Percentiles rank a stretch among this genome's conserved stretches.
phyloP scores from a whole-genome alignment of 2,329 filamentous ascomycete genomes.

The Aspergillus phoenicis region DNA sequence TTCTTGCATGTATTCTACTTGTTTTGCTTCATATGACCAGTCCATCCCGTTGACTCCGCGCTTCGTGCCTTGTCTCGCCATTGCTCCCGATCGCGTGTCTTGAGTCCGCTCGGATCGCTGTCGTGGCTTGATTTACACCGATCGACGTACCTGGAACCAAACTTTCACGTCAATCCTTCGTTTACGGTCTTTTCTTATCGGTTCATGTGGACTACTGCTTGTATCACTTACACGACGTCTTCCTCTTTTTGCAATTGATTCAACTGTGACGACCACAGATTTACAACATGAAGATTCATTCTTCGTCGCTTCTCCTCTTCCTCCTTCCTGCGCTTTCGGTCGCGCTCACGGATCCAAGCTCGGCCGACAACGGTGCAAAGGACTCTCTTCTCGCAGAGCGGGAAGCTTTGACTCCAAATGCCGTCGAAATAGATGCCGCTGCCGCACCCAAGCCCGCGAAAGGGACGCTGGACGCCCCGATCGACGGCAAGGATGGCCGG shows the following conservation, averaged over 20 bases:
- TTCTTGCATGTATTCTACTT: background rate
- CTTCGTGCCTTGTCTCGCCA: background rate
- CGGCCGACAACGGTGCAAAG: constrained; percentile 18
- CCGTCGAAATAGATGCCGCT: constrained; percentile 22
- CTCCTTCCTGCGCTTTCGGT: constrained; percentile 39
- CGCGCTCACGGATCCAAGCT: constrained; percentile 24
- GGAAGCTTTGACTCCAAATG: constrained; percentile 14
- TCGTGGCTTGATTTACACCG: constrained; percentile 19
- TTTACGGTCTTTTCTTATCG: background rate
- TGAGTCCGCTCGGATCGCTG: constrained; percentile 4
- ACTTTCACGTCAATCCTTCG: background rate
- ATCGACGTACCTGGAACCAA: constrained; percentile 7
- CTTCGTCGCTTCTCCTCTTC: constrained; percentile 37
- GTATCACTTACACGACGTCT: background rate
- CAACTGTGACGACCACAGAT: background rate
- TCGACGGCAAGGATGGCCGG: constrained; percentile 91
- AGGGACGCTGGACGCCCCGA: constrained; percentile 77
- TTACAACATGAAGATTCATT: constrained; percentile 13
- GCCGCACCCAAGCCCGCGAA: constrained; percentile 34
- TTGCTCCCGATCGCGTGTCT: background rate
- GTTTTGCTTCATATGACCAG: background rate
- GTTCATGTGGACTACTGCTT: constrained; percentile 10
- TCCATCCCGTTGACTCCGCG: background rate
- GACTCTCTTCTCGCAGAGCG: constrained; percentile 17
- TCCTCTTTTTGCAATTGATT: background rate